phyloP scores from a whole-genome alignment of 2,329 filamentous ascomycete genomes.

The Simplicillium aogashimaense region DNA sequence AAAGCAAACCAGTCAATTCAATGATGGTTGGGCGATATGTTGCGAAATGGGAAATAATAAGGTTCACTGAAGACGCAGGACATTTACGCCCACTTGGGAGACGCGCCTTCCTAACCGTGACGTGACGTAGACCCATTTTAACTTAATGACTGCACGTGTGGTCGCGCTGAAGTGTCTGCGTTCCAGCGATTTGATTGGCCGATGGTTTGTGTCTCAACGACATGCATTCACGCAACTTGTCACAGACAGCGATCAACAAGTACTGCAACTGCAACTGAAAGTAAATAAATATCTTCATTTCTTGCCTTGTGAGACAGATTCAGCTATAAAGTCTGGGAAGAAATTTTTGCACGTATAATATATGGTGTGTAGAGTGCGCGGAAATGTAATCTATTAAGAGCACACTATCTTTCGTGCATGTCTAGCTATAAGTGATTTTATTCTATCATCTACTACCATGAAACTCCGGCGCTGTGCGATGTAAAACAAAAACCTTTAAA shows the following conservation, averaged over 20 bases:
- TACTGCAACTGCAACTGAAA: too few species aligned
- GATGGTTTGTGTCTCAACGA: background rate
- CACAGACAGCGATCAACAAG: conserved; percentile 2
- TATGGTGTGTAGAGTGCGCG: too few species aligned
- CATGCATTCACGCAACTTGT: too few species aligned
- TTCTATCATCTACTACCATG: too few species aligned
- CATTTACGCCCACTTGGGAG: conserved; percentile 1
- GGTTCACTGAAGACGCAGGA: background rate
- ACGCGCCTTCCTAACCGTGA: conserved; percentile 5
- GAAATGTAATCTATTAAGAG: conserved; percentile 1
- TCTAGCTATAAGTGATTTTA: background rate
- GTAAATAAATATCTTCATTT: too few species aligned
- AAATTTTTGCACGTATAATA: too few species aligned
- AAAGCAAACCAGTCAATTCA: background rate
- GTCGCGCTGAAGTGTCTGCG: background rate
- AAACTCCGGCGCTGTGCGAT: too few species aligned
- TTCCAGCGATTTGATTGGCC: too few species aligned
- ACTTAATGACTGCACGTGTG: conserved; percentile 4
- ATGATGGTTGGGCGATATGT: background rate
- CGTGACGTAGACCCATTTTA: conserved; percentile 5
- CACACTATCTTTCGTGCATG: background rate
- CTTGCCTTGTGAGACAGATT: too few species aligned
- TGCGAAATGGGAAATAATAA: background rate
- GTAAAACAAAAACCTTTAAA: too few species aligned
- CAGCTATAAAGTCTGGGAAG: too few species aligned